A percentile compares a stretch with the other conserved stretches of the same genome.
Evolutionary conservation across 2,329 filamentous ascomycete species (phyloP).

Genomic region (Dothideomycetes sp.): DNA sequence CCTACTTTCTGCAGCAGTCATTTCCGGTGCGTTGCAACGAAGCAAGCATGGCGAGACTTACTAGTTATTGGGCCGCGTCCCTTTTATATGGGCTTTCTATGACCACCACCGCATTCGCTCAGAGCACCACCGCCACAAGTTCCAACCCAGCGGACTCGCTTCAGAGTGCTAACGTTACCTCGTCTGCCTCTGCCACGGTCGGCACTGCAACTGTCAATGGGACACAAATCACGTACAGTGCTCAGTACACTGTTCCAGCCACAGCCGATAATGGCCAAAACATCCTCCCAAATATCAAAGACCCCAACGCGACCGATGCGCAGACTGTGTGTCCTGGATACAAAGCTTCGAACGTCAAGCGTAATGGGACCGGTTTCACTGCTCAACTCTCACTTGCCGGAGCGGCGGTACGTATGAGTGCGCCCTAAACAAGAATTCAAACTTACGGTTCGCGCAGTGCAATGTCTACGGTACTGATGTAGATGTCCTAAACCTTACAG

Average conservation of each 20-base stretch:
- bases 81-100: not conserved
- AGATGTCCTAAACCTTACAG: constrained; percentile 51
- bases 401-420: constrained; percentile 20
- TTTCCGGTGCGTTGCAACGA: too few relatives aligned
- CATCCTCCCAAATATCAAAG: constrained; percentile 52
- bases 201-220: constrained; percentile 18
- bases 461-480: constrained; percentile 72
- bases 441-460: constrained; percentile 28
- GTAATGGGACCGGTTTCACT: constrained; percentile 36
- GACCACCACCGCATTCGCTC: not conserved
- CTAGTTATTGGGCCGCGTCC: not conserved
- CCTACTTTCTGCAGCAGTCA: too few relatives aligned
- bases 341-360: constrained; percentile 38
- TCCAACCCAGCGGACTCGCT: not conserved
- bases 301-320: constrained; percentile 51
- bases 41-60: not conserved
- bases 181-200: constrained; percentile 8
- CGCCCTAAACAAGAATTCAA: not conserved
- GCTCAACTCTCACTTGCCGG: constrained; percentile 44
- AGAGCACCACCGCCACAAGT: not conserved
- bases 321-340: constrained; percentile 54
- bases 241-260: constrained; percentile 22
- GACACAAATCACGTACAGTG: constrained; percentile 14
- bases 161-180: constrained; percentile 9
- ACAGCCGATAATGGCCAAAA: constrained; percentile 21